Conservation (phyloP, 495 filamentous ascomycete genomes). For the Hyphodiscus hymeniophilus region DNA sequence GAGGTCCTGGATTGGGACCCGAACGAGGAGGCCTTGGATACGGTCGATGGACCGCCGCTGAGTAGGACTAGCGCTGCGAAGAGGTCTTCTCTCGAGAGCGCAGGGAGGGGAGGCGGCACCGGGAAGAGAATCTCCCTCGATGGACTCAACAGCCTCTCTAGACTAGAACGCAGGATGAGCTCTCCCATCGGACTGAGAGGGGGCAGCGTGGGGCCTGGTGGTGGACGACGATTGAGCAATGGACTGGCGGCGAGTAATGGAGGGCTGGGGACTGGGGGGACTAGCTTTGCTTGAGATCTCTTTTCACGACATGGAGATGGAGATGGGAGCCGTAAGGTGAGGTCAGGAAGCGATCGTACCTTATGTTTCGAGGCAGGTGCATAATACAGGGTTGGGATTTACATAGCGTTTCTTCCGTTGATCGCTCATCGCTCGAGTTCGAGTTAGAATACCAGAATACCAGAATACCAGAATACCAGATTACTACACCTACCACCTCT, state of each 20-base stretch:
- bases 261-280: constrained; percentile 22
- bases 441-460: no score
- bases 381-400: no score
- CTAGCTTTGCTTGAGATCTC: constrained; percentile 21
- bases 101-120: background rate
- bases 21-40: constrained; percentile 21
- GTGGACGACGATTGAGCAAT: constrained; percentile 23
- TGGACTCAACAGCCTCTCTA: background rate
- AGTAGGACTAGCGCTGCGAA: background rate
- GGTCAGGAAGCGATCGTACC: no score
- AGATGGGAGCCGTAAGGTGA: no score
- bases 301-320: no score
- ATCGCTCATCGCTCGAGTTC: no score
- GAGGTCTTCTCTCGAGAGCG: background rate
- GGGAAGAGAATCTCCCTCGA: background rate
- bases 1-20: constrained; percentile 13
- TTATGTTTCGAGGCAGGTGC: no score
- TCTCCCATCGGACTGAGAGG: constrained; percentile 18
- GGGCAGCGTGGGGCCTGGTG: constrained; percentile 20
- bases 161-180: constrained; percentile 17
- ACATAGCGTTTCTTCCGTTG: no score
- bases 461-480: no score
- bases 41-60: constrained; percentile 12
- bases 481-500: no score
- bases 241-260: constrained; percentile 19